Percentiles rank a stretch among this genome's conserved stretches.
phyloP scores from a whole-genome alignment of 306 rosid genomes.

The Rubus parviflorus region DNA sequence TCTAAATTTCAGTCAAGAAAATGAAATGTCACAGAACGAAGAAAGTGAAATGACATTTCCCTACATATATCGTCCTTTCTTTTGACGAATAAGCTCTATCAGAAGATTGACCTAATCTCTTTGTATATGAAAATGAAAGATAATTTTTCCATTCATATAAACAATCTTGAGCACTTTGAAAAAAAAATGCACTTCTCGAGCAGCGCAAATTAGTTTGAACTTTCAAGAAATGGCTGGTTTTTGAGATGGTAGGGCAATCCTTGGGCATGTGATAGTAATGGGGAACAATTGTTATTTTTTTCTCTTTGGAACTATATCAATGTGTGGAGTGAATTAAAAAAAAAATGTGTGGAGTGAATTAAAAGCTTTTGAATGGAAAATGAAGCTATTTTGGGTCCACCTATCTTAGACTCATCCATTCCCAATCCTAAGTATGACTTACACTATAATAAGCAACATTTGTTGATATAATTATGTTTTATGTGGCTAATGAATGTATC shows the following conservation, averaged over 20 bases:
- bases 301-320: conserved; percentile 9
- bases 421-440: conserved; percentile 22
- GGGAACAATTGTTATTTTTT: conserved; percentile 19
- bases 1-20: conserved; percentile 13
- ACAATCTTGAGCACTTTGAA: neutral
- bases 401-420: conserved; percentile 17
- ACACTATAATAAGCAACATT: neutral
- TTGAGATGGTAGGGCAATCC: conserved; percentile 26
- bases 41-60: conserved; percentile 6
- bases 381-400: conserved; percentile 27
- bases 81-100: neutral
- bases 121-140: neutral
- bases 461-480: neutral
- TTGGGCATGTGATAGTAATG: conserved; percentile 31
- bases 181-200: conserved; percentile 45
- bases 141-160: neutral
- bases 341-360: conserved; percentile 23
- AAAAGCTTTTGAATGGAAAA: conserved; percentile 20
- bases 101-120: neutral
- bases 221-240: conserved; percentile 4
- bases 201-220: conserved; percentile 40
- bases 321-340: conserved; percentile 21
- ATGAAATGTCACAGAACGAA: conserved; percentile 10
- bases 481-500: neutral
- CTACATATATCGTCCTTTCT: neutral